A percentile compares a stretch with the other conserved stretches of the same genome.
Evolutionary conservation across 1,139 yeast genomes (phyloP).

Genomic region (Oligophagozyma castellii): DNA sequence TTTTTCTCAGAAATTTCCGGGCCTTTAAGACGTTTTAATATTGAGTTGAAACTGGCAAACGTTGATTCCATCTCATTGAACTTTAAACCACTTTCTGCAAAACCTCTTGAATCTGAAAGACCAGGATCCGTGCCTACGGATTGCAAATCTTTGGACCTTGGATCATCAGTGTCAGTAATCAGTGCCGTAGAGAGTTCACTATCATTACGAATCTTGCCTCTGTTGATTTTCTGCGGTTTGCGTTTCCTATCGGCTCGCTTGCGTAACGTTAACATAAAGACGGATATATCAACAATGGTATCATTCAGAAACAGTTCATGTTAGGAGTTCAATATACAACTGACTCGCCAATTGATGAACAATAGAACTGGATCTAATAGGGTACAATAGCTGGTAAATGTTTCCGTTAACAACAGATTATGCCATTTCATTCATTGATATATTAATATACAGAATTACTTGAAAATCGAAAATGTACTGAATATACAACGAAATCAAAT

Average conservation of each 20-base stretch:
- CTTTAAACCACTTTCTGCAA: conserved; percentile 8
- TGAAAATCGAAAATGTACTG: too few species aligned
- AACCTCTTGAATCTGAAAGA: conserved; percentile 9
- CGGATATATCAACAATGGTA: too few species aligned
- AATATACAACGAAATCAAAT: too few species aligned
- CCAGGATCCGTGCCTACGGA: neutral
- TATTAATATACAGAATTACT: too few species aligned
- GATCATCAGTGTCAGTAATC: conserved; percentile 9
- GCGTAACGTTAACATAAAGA: conserved; percentile 15
- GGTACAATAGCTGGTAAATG: too few species aligned
- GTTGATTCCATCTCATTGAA: conserved; percentile 18
- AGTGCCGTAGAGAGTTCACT: conserved; percentile 17
- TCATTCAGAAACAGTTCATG: too few species aligned
- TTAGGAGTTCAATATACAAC: too few species aligned
- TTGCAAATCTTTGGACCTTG: neutral
- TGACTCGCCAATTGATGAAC: too few species aligned
- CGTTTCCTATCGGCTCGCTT: conserved; percentile 14
- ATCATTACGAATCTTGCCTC: conserved; percentile 11
- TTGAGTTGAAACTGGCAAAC: conserved; percentile 16
- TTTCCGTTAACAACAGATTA: too few species aligned
- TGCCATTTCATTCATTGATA: too few species aligned
- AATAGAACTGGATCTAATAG: too few species aligned
- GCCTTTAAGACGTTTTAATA: conserved; percentile 22
- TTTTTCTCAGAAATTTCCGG: conserved; percentile 33
- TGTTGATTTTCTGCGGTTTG: conserved; percentile 14